A percentile compares a stretch with the other conserved stretches of the same genome.
phyloP scores from a whole-genome alignment of 805 yeast genomes.

The Torulaspora maleeae region DNA sequence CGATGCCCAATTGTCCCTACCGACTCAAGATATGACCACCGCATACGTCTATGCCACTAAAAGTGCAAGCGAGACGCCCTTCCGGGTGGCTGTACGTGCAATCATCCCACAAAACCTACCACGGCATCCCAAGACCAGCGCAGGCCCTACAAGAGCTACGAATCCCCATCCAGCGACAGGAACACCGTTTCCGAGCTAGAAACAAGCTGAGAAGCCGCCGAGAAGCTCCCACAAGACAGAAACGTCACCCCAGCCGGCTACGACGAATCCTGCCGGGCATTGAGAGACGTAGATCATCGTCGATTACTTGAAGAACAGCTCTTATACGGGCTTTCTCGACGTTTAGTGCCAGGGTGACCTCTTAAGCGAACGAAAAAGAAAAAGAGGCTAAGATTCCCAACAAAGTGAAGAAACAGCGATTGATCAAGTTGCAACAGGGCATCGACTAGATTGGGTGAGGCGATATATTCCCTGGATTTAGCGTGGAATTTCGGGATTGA shows the following conservation, averaged over 20 bases:
- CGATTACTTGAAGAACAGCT: background rate
- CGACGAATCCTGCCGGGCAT: background rate
- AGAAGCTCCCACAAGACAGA: background rate
- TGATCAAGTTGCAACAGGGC: background rate
- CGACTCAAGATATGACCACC: too few species aligned
- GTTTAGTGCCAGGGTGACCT: background rate
- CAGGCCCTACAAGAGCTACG: background rate
- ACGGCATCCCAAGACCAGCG: too few species aligned
- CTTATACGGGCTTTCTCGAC: background rate
- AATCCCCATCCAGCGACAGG: too few species aligned
- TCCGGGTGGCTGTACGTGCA: too few species aligned
- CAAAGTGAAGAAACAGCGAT: background rate
- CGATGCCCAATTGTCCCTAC: too few species aligned
- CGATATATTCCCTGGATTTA: too few species aligned
- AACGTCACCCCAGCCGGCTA: background rate
- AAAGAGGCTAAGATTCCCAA: slow-evolving; percentile 2
- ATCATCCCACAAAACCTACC: too few species aligned
- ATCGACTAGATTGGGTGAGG: background rate
- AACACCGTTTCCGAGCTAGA: too few species aligned
- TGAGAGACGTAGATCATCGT: background rate
- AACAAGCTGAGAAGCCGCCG: too few species aligned
- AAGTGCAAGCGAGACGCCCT: too few species aligned
- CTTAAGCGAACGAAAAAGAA: slow-evolving; percentile 5
- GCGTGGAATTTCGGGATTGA: background rate
- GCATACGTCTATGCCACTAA: too few species aligned